Evolutionary conservation across 257 asterid species (phyloP).

Genomic region (Fraxinus excelsior): DNA sequence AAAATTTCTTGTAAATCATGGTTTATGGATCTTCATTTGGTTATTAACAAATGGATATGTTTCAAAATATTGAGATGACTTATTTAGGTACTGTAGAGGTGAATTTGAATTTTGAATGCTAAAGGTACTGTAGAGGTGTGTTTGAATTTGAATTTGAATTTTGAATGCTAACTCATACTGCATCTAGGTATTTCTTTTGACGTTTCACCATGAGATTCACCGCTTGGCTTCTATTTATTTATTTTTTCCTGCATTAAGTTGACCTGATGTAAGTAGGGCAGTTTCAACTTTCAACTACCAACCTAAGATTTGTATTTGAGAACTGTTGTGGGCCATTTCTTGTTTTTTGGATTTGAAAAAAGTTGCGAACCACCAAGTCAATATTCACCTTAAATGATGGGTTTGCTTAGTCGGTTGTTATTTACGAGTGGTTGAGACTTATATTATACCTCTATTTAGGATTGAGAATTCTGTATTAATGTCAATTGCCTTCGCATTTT

Average conservation of each 20-base stretch:
- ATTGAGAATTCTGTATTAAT: neutral
- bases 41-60: neutral
- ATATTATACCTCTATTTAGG: neutral
- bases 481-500: neutral
- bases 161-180: neutral
- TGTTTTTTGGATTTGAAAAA: slow-evolving; percentile 12
- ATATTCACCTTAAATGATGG: neutral
- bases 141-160: slow-evolving; percentile 5
- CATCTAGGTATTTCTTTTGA: neutral
- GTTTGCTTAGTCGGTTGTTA: neutral
- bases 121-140: neutral
- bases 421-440: neutral
- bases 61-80: slow-evolving; percentile 11
- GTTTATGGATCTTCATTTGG: slow-evolving; percentile 14
- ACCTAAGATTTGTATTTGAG: no score
- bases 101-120: neutral
- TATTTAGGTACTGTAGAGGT: slow-evolving; percentile 1
- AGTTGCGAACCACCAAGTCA: neutral
- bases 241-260: neutral
- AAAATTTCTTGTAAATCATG: slow-evolving; percentile 7
- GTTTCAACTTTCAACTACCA: neutral
- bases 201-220: slow-evolving; percentile 1
- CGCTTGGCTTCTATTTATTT: neutral
- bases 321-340: neutral
- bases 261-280: neutral